phyloP scores from a whole-genome alignment of 768 basidiomycete genomes.

The Coprinopsis marcescibilis region DNA sequence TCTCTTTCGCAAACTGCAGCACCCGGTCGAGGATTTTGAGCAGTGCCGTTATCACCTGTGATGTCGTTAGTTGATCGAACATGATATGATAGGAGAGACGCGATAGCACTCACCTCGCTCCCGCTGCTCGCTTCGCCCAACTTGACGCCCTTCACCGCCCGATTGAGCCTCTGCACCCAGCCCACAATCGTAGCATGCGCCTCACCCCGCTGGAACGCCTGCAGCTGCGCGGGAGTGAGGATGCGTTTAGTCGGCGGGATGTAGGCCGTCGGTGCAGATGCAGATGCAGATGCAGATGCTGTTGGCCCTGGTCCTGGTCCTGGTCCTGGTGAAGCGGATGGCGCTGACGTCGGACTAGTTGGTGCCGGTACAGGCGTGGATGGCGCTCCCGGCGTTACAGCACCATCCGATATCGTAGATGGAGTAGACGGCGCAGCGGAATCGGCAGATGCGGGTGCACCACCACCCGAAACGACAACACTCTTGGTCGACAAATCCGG shows the following conservation, averaged over 20 bases:
- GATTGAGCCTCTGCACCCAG: constrained; percentile 74
- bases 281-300: too few relatives aligned
- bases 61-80: constrained; percentile 7
- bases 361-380: too few relatives aligned
- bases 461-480: too few relatives aligned
- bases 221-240: constrained; percentile 69
- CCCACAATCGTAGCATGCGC: constrained; percentile 62
- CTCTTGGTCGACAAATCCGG: too few relatives aligned
- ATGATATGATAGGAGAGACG: neutral
- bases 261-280: constrained; percentile 36
- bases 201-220: constrained; percentile 71
- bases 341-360: too few relatives aligned
- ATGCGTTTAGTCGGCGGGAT: constrained; percentile 64
- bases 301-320: too few relatives aligned
- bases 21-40: constrained; percentile 62
- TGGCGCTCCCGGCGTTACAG: too few relatives aligned
- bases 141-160: constrained; percentile 68
- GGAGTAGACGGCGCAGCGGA: too few relatives aligned
- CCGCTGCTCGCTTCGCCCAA: constrained; percentile 57
- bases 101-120: constrained; percentile 38
- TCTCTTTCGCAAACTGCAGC: constrained; percentile 57
- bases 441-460: too few relatives aligned
- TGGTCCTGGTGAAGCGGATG: too few relatives aligned
- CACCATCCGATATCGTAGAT: too few relatives aligned
- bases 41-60: constrained; percentile 58